Percentiles rank a stretch among this genome's conserved stretches.
Evolutionary conservation across 345 rosid species (phyloP).

Genomic region (Syzygium grande): DNA sequence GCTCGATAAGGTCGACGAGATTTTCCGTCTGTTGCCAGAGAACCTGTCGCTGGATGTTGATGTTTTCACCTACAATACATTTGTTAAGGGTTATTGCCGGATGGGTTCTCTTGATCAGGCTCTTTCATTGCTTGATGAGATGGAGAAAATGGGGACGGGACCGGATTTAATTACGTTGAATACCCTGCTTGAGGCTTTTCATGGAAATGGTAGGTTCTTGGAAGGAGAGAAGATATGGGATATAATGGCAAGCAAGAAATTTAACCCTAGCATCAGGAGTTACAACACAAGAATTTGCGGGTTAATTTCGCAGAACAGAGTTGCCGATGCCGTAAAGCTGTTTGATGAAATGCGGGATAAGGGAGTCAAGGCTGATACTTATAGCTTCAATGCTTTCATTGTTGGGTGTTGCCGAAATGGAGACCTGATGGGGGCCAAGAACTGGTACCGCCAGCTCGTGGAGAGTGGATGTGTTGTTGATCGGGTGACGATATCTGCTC

Average conservation of each 20-base stretch:
- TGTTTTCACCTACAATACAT: conserved; percentile 13
- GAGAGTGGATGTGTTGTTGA: neutral
- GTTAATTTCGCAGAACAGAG: conserved; percentile 4
- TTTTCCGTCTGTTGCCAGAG: conserved; percentile 3
- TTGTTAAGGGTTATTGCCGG: conserved; percentile 13
- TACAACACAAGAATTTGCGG: conserved; percentile 19
- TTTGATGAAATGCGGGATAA: conserved; percentile 16
- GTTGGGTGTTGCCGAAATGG: conserved; percentile 5
- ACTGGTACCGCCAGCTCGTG: conserved; percentile 12
- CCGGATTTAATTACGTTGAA: conserved; percentile 12
- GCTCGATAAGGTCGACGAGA: conserved; percentile 7
- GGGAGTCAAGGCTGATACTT: conserved; percentile 7
- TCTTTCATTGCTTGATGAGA: conserved; percentile 10
- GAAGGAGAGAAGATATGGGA: conserved; percentile 24
- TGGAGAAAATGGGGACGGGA: conserved; percentile 9
- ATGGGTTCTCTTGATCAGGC: conserved; percentile 19
- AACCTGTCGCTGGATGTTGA: conserved; percentile 12
- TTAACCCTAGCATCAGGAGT: conserved; percentile 10
- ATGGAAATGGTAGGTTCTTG: conserved; percentile 11
- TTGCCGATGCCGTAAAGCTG: conserved; percentile 10
- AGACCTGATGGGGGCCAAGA: conserved; percentile 15
- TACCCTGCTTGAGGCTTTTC: conserved; percentile 16
- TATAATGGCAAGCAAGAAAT: conserved; percentile 14
- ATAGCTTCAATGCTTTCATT: conserved; percentile 19
- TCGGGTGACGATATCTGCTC: conserved; percentile 1